Conservation (phyloP, 495 filamentous ascomycete genomes). For the Xylaria castorea region DNA sequence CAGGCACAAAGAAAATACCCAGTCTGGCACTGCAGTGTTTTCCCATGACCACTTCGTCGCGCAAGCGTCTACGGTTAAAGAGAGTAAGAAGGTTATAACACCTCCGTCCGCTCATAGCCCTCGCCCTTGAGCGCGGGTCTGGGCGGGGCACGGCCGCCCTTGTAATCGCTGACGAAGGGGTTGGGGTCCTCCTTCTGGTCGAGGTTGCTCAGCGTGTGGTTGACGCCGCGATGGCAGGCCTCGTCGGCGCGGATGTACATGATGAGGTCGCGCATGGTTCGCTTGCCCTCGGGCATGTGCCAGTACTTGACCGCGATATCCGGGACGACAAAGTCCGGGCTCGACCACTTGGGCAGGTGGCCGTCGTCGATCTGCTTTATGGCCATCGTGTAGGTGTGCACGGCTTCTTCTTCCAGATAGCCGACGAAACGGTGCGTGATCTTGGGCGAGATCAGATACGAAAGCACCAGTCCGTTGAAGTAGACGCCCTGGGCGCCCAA, state of each 20-base stretch:
- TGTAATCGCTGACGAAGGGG: constrained; percentile 82
- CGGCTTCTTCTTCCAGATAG: constrained; percentile 96
- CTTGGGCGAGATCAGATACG: constrained; percentile 86
- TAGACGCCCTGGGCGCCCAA: constrained; percentile 84
- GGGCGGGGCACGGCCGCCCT: constrained; percentile 61
- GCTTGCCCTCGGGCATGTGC: constrained; percentile 85
- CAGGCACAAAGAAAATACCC: not conserved
- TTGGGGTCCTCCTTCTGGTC: constrained; percentile 86
- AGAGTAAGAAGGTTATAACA: constrained; percentile 59
- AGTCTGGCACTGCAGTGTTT: not conserved
- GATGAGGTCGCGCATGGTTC: constrained; percentile 85
- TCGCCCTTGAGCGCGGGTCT: constrained; percentile 68
- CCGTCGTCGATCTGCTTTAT: constrained; percentile 87
- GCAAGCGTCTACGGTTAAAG: not conserved
- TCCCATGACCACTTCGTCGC: not conserved
- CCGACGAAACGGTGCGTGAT: constrained; percentile 96
- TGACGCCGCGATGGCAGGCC: constrained; percentile 96
- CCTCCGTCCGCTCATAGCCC: constrained; percentile 86
- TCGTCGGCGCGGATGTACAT: constrained; percentile 92
- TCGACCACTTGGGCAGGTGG: constrained; percentile 78
- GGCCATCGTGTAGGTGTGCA: constrained; percentile 89
- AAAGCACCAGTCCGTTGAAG: constrained; percentile 91
- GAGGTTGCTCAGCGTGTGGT: constrained; percentile 90
- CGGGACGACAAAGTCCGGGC: constrained; percentile 73
- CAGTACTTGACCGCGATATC: constrained; percentile 91